Conservation (phyloP, 192 early-diverging fungal species). For the Backusella australiensis region DNA sequence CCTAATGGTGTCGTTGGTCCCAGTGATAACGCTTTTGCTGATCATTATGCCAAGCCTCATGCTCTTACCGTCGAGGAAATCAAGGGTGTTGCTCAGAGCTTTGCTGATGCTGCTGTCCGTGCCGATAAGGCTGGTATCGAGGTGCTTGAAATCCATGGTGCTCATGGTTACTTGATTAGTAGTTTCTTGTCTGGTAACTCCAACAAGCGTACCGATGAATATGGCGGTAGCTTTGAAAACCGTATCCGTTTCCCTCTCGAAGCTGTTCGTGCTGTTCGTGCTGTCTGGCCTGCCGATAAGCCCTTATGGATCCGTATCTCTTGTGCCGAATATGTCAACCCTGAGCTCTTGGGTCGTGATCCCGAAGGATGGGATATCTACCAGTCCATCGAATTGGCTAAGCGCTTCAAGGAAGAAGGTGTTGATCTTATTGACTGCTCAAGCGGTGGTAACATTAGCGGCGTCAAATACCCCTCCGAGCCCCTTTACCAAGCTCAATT, state of each 20-base stretch:
- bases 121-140: constrained; percentile 66
- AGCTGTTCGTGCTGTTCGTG: constrained; percentile 55
- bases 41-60: constrained; percentile 19
- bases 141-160: constrained; percentile 47
- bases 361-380: constrained; percentile 67
- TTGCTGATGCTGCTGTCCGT: constrained; percentile 61
- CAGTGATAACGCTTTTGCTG: constrained; percentile 48
- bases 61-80: constrained; percentile 49
- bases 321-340: constrained; percentile 65
- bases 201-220: constrained; percentile 87
- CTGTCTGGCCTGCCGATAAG: constrained; percentile 73
- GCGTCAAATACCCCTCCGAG: constrained; percentile 9
- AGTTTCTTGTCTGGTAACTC: constrained; percentile 78
- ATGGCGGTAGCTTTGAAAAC: constrained; percentile 90
- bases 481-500: constrained; percentile 74
- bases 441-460: constrained; percentile 59
- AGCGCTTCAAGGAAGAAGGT: constrained; percentile 57
- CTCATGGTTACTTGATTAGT: constrained; percentile 84
- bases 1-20: constrained; percentile 69
- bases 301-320: constrained; percentile 86
- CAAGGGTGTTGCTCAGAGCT: constrained; percentile 55
- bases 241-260: constrained; percentile 76
- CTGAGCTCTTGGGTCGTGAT: constrained; percentile 36
- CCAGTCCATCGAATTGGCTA: constrained; percentile 65
- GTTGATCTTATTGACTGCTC: constrained; percentile 87